phyloP scores from a whole-genome alignment of 331 rosid genomes.

The Telfairia occidentalis region DNA sequence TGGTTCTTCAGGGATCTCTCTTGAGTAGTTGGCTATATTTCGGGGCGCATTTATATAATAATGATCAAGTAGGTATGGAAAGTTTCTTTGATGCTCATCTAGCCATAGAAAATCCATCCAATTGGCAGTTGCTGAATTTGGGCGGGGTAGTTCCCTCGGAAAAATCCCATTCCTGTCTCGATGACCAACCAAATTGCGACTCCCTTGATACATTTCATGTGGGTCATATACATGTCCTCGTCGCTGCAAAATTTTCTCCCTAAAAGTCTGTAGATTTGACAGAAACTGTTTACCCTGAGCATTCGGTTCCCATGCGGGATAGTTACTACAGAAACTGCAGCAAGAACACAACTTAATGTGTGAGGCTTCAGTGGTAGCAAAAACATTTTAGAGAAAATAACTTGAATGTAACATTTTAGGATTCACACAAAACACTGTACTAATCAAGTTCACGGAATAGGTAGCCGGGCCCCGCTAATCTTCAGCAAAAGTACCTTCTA shows the following conservation, averaged over 20 bases:
- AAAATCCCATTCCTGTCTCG: conserved; percentile 31
- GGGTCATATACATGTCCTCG: conserved; percentile 33
- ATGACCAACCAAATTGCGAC: conserved; percentile 27
- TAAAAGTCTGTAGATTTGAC: conserved; percentile 46
- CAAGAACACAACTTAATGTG: conserved; percentile 10
- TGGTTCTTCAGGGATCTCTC: conserved; percentile 30
- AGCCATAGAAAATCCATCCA: conserved; percentile 50
- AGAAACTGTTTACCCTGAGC: conserved; percentile 52
- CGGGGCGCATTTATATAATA: conserved; percentile 50
- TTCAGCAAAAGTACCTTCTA: neutral
- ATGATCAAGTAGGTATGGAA: conserved; percentile 75
- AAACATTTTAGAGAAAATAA: neutral
- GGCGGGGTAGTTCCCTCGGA: conserved; percentile 32
- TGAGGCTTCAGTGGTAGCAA: conserved; percentile 1
- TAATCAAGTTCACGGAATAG: neutral
- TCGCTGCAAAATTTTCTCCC: conserved; percentile 43
- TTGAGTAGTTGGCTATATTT: neutral
- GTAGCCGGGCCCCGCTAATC: neutral
- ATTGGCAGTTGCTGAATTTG: conserved; percentile 28
- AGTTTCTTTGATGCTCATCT: conserved; percentile 47
- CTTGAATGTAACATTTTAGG: conserved; percentile 1
- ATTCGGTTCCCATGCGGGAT: conserved; percentile 75
- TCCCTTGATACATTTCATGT: conserved; percentile 33
- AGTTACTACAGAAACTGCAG: conserved; percentile 73
- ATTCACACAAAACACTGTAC: neutral